Evolutionary conservation across 805 yeast species (phyloP).

Genomic region (Brettanomyces bruxellensis): DNA sequence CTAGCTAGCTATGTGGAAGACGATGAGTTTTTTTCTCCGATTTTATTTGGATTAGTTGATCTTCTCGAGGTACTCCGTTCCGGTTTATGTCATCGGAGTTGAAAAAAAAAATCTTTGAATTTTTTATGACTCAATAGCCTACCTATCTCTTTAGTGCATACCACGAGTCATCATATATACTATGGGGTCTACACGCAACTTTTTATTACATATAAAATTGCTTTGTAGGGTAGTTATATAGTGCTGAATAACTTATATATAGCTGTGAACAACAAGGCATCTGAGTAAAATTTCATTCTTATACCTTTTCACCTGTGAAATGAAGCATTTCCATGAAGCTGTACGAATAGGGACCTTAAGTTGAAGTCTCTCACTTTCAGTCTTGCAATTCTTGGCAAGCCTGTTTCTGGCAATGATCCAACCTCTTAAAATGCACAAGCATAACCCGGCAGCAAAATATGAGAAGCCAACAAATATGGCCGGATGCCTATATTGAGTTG

Average conservation of each 20-base stretch:
- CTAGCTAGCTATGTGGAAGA: neutral
- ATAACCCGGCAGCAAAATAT: conserved; percentile 36
- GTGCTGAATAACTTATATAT: too few relatives aligned
- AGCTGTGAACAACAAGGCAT: too few relatives aligned
- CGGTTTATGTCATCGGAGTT: too few relatives aligned
- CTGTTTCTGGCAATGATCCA: conserved; percentile 45
- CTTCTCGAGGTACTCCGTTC: neutral
- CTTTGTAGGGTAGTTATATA: too few relatives aligned
- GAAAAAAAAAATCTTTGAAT: too few relatives aligned
- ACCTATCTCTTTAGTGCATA: too few relatives aligned
- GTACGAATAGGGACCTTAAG: neutral
- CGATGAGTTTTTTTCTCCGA: neutral
- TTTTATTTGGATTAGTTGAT: neutral
- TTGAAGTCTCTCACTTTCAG: conserved; percentile 1
- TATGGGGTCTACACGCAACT: too few relatives aligned
- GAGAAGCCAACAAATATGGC: conserved; percentile 52
- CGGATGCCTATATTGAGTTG: conserved; percentile 42
- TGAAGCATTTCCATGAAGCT: neutral
- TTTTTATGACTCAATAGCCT: too few relatives aligned
- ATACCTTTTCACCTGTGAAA: neutral
- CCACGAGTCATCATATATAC: too few relatives aligned
- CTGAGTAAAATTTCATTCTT: neutral
- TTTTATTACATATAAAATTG: too few relatives aligned
- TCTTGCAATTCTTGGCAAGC: neutral
- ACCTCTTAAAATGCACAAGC: conserved; percentile 40